Percentiles rank a stretch among this genome's conserved stretches.
phyloP scores from a whole-genome alignment of 495 filamentous ascomycete genomes.

The Pseudotulostoma volvatum region DNA sequence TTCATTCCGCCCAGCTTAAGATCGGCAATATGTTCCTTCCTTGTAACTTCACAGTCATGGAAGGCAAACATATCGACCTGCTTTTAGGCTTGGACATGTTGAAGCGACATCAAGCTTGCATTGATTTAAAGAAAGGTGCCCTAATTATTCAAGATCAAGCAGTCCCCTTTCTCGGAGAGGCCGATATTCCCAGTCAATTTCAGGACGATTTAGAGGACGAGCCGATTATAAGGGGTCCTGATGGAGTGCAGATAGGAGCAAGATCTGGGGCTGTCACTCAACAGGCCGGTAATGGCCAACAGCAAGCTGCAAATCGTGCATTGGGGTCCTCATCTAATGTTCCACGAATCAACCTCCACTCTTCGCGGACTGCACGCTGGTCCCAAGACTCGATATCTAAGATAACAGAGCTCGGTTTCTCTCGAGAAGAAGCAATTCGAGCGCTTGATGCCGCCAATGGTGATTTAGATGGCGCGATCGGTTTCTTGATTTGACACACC shows the following conservation, averaged over 20 bases:
- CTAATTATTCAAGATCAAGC: conserved; percentile 77
- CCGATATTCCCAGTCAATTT: conserved; percentile 71
- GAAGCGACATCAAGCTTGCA: conserved; percentile 79
- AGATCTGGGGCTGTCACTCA: conserved; percentile 67
- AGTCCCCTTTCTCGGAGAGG: conserved; percentile 79
- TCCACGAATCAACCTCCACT: conserved; percentile 18
- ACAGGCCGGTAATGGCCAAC: conserved; percentile 24
- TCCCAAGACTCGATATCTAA: conserved; percentile 34
- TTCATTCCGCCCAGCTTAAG: conserved; percentile 84
- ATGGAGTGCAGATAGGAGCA: conserved; percentile 69
- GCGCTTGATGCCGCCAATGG: conserved; percentile 72
- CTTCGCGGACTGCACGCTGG: conserved; percentile 20
- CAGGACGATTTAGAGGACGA: conserved; percentile 58
- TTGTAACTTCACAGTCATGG: conserved; percentile 99
- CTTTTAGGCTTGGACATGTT: conserved; percentile 92
- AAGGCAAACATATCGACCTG: conserved; percentile 93
- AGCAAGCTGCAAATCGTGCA: conserved; percentile 18
- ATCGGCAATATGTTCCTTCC: conserved; percentile 78
- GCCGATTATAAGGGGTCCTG: conserved; percentile 71
- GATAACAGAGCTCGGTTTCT: conserved; percentile 65
- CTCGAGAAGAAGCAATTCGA: conserved; percentile 55
- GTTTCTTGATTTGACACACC: conserved; percentile 62
- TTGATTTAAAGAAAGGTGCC: conserved; percentile 66
- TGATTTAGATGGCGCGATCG: conserved; percentile 73
- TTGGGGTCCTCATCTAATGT: conserved; percentile 6